A percentile compares a stretch with the other conserved stretches of the same genome.
Evolutionary conservation across 192 early-diverging fungal species (phyloP).

Genomic region (Rhizophagus prolifer): DNA sequence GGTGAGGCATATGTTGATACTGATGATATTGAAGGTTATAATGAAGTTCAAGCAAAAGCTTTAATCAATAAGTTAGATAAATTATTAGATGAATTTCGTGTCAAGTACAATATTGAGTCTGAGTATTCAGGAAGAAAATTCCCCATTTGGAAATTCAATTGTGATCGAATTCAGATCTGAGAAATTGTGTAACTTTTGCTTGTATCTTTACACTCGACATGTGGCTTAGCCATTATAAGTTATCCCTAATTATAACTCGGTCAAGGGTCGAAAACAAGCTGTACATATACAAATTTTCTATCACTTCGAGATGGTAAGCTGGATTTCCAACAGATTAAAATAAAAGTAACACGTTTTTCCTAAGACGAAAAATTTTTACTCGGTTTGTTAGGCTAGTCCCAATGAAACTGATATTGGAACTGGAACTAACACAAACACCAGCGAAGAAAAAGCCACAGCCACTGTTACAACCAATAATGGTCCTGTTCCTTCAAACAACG

Average conservation of each 20-base stretch:
- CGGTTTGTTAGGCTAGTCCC: neutral
- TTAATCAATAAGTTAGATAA: neutral
- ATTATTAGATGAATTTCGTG: neutral
- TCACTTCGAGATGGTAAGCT: no score
- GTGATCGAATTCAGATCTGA: neutral
- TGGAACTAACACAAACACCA: neutral
- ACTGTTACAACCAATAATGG: neutral
- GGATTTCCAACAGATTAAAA: neutral
- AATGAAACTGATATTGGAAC: neutral
- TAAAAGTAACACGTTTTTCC: neutral
- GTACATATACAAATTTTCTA: no score
- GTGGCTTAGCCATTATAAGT: neutral
- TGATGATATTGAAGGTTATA: neutral
- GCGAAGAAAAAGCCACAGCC: neutral
- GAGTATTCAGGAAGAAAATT: neutral
- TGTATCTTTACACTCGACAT: neutral
- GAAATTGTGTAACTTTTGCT: neutral
- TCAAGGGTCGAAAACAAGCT: no score
- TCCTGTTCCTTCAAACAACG: neutral
- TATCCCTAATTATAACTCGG: no score
- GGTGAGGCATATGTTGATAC: conserved; percentile 19
- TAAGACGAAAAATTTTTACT: neutral
- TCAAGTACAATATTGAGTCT: neutral
- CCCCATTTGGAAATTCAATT: neutral
- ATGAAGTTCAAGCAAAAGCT: neutral